Evolutionary conservation across 345 rosid species (phyloP).

Genomic region (Boechera divaricarpa): DNA sequence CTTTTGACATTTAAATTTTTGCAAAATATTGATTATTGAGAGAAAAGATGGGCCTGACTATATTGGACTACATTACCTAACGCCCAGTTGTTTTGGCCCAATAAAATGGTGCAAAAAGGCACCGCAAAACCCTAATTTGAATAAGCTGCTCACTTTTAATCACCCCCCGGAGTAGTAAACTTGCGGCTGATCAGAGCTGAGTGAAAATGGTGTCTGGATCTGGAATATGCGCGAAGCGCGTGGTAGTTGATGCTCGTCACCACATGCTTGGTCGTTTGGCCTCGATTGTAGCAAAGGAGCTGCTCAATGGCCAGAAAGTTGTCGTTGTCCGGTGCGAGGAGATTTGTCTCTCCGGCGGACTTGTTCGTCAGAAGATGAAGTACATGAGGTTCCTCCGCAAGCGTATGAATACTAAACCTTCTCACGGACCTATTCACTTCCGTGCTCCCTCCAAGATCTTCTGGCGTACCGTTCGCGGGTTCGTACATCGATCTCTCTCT

Average conservation of each 20-base stretch:
- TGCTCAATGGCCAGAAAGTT: slow-evolving; percentile 82
- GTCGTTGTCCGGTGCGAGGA: slow-evolving; percentile 85
- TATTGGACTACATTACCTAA: neutral
- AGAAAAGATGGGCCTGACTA: slow-evolving; percentile 6
- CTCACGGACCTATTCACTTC: slow-evolving; percentile 93
- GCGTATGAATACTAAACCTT: slow-evolving; percentile 96
- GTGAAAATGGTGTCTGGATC: slow-evolving; percentile 84
- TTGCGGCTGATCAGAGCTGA: slow-evolving; percentile 27
- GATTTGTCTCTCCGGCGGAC: slow-evolving; percentile 84
- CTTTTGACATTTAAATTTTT: neutral
- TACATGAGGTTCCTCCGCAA: slow-evolving; percentile 85
- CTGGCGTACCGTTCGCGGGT: slow-evolving; percentile 94
- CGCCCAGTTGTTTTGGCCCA: neutral
- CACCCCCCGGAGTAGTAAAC: slow-evolving; percentile 3
- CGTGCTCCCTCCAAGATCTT: slow-evolving; percentile 92
- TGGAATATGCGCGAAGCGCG: slow-evolving; percentile 72
- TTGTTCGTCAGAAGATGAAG: slow-evolving; percentile 92
- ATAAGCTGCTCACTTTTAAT: neutral
- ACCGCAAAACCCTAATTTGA: slow-evolving; percentile 31
- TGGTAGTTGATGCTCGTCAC: slow-evolving; percentile 84
- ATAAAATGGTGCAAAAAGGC: neutral
- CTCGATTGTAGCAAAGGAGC: slow-evolving; percentile 78
- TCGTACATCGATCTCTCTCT: slow-evolving; percentile 3
- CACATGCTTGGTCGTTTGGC: slow-evolving; percentile 86
- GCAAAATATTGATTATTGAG: too few species aligned